Base-by-base conservation (phyloP, 2,329 filamentous ascomycete species). In the Aureobasidium sp. region DNA sequence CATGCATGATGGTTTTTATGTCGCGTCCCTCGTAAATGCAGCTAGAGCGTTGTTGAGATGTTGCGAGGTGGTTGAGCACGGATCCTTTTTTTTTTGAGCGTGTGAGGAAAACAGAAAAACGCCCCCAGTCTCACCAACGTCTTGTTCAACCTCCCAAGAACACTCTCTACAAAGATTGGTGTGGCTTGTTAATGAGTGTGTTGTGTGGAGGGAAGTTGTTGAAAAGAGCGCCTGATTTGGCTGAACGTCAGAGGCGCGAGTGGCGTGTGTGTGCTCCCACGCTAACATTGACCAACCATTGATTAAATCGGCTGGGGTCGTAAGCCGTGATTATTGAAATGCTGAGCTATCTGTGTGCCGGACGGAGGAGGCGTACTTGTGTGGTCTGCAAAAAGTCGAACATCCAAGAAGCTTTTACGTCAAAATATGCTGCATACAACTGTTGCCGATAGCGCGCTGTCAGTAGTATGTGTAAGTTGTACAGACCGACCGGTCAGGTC, bases 211-310 rank as follows among this genome's bases (percentile, higher is more conserved):
- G 21, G 38, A 43, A 55, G 51, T 43, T 55, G 51, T 55, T 55
- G 51, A 55, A 55, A 46, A 57, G 40, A 57, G 46, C 53, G 43
- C 43, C 43, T 37, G 53, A 45, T 57, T 46, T 37, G 25, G 40
- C 40, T 55, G 53, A 29, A 37, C 53, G 53, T 57, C 40, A 57
- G 53, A 45, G 53, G 53, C 53, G 53, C 21, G 53, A 37, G 40
- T 57, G 51, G 51, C 51, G 51, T 35, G 38, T 25, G 40, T 57
- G 40, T 46, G 38, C 53, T 43, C n/a, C 7, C 51, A 15, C 53
- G 53, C 53, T 57, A 57, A 17, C 13, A 2, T 13, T 33, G 37
- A 43, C 51, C 51, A 37, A 43, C 51, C 38, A 55, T 55, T 43
- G 13, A 43, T 42, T 13, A 33, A 21, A 35, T 57, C 53, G 53